These are phyloP conservation scores for Lophiostoma macrostomum DNA, from an alignment of 495 filamentous ascomycete species.

Conservation along the genomic window DNA sequence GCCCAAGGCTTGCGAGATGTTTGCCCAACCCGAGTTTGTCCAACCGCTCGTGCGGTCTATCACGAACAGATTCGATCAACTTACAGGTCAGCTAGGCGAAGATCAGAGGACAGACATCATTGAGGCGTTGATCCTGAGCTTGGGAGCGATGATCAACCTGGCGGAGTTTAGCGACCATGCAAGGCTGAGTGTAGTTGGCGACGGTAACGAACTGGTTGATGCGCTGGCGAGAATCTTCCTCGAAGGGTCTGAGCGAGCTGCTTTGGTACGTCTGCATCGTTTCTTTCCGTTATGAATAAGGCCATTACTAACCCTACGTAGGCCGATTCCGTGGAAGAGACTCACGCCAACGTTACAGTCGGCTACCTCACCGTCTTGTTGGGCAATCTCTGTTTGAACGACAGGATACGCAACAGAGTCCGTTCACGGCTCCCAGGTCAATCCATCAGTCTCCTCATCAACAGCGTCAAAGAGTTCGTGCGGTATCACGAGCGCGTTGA, in stretches of 20 bases:
- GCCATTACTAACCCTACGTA: slow-evolving; percentile 41
- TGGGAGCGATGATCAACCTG: slow-evolving; percentile 88
- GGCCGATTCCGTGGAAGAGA: slow-evolving; percentile 81
- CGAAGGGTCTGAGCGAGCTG: slow-evolving; percentile 48
- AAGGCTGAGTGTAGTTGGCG: slow-evolving; percentile 42
- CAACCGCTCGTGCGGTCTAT: slow-evolving; percentile 52
- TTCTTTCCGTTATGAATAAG: slow-evolving; percentile 9
- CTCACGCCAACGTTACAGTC: slow-evolving; percentile 81
- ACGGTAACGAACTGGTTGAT: slow-evolving; percentile 39
- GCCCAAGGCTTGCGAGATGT: slow-evolving; percentile 59
- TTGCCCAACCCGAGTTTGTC: slow-evolving; percentile 59
- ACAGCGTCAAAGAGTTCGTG: slow-evolving; percentile 83
- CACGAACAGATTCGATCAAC: slow-evolving; percentile 35
- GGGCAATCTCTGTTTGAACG: slow-evolving; percentile 70
- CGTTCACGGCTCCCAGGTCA: slow-evolving; percentile 53
- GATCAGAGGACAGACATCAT: slow-evolving; percentile 51
- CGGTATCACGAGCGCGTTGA: slow-evolving; percentile 74
- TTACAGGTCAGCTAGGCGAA: slow-evolving; percentile 36
- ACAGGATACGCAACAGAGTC: slow-evolving; percentile 48
- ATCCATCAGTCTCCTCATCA: slow-evolving; percentile 61
- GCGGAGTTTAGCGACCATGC: slow-evolving; percentile 67
- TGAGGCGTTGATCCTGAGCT: slow-evolving; percentile 71
- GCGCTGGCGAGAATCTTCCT: slow-evolving; percentile 51
- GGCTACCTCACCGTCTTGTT: slow-evolving; percentile 88
- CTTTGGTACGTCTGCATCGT: slow-evolving; percentile 44